A percentile compares a stretch with the other conserved stretches of the same genome.
These are phyloP conservation scores for Nadsonia commutata DNA, from an alignment of 1,139 yeast species.

Conservation along the genomic window DNA sequence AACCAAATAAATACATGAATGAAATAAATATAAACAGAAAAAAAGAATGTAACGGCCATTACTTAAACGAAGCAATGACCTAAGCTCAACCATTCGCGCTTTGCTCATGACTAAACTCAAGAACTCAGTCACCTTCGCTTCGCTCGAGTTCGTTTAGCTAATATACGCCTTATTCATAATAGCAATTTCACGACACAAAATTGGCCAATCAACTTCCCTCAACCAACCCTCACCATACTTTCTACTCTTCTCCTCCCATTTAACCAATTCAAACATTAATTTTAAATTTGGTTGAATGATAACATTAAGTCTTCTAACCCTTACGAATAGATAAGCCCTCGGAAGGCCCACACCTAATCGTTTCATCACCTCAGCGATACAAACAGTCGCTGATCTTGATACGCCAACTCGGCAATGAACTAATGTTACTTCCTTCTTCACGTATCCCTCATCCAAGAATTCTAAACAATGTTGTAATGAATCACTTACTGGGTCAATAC, in stretches of 20 bases:
- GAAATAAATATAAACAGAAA: constrained; percentile 2
- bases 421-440: constrained; percentile 35
- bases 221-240: constrained; percentile 26
- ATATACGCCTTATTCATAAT: constrained; percentile 55
- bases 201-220: constrained; percentile 78
- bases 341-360: constrained; percentile 48
- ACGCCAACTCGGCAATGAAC: constrained; percentile 91
- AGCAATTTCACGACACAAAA: constrained; percentile 76
- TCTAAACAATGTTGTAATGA: constrained; percentile 28
- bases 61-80: constrained; percentile 1
- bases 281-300: constrained; percentile 83
- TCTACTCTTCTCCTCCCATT: constrained; percentile 49
- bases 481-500: constrained; percentile 31
- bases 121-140: no score
- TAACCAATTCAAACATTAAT: constrained; percentile 69
- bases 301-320: constrained; percentile 74
- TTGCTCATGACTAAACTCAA: no score
- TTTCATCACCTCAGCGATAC: constrained; percentile 83
- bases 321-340: constrained; percentile 62
- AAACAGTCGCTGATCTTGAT: constrained; percentile 77
- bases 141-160: neutral
- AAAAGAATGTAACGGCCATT: constrained; percentile 1
- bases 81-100: neutral
- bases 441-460: constrained; percentile 29
- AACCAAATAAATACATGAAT: constrained; percentile 5